A percentile compares a stretch with the other conserved stretches of the same genome.
These are phyloP conservation scores for Pyrenophora tritici-repentis DNA, from an alignment of 2,329 filamentous ascomycete genomes.

Conservation along the genomic window DNA sequence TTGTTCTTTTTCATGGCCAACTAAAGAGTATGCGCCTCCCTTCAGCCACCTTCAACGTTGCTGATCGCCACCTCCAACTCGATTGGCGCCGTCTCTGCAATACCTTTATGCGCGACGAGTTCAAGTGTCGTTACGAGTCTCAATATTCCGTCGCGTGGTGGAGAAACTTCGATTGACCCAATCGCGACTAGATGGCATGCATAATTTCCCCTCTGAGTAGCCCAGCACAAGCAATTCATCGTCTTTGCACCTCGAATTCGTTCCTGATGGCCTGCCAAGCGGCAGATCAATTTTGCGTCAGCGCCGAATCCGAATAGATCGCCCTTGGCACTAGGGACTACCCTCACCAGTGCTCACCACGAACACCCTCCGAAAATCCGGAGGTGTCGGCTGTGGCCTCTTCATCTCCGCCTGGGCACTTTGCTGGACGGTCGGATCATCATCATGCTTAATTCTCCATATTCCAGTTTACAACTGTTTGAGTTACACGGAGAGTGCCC, in stretches of 20 bases:
- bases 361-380: constrained; percentile 6
- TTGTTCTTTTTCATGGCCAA: constrained; percentile 22
- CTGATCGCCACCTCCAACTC: constrained; percentile 16
- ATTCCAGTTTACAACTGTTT: neutral
- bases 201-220: constrained; percentile 11
- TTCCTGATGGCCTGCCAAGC: constrained; percentile 10
- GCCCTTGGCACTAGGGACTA: constrained; percentile 19
- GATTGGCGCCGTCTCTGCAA: constrained; percentile 26
- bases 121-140: constrained; percentile 17
- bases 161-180: constrained; percentile 11
- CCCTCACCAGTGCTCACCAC: neutral
- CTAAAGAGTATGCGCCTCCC: constrained; percentile 21
- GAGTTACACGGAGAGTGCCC: constrained; percentile 4
- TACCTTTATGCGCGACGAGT: constrained; percentile 17
- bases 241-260: constrained; percentile 1
- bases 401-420: constrained; percentile 16
- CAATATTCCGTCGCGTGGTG: constrained; percentile 14
- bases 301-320: constrained; percentile 17
- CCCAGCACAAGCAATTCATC: constrained; percentile 4
- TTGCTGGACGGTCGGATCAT: constrained; percentile 12
- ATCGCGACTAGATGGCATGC: constrained; percentile 3
- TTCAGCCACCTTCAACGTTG: constrained; percentile 16
- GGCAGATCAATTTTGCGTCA: constrained; percentile 18
- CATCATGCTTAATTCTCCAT: neutral
- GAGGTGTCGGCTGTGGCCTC: constrained; percentile 9